These are phyloP conservation scores for Oligophagozyma castellii DNA, from an alignment of 1,139 yeast species.

Conservation along the genomic window DNA sequence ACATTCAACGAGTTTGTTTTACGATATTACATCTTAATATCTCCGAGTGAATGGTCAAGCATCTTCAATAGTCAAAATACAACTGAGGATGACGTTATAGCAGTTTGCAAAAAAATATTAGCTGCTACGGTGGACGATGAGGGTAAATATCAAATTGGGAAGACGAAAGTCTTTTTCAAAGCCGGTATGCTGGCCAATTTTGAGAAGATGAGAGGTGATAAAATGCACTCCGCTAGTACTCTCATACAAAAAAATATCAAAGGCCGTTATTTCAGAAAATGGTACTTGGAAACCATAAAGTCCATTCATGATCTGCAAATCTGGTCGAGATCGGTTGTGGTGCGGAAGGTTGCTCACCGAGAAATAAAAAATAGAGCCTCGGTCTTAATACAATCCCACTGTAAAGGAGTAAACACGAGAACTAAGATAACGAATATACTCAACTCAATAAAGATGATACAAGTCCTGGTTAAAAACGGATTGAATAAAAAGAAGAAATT, in stretches of 20 bases:
- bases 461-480: slow-evolving; percentile 58
- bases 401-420: slow-evolving; percentile 57
- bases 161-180: slow-evolving; percentile 86
- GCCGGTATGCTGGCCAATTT: slow-evolving; percentile 92
- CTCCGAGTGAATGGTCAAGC: slow-evolving; percentile 55
- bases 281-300: slow-evolving; percentile 39
- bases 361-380: slow-evolving; percentile 59
- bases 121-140: slow-evolving; percentile 45
- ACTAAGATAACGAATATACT: slow-evolving; percentile 32
- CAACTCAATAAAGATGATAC: slow-evolving; percentile 45
- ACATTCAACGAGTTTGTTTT: slow-evolving; percentile 87
- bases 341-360: slow-evolving; percentile 42
- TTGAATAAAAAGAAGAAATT: slow-evolving; percentile 40
- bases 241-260: slow-evolving; percentile 78
- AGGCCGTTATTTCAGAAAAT: slow-evolving; percentile 48
- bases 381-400: slow-evolving; percentile 52
- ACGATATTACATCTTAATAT: slow-evolving; percentile 72
- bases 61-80: slow-evolving; percentile 39
- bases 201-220: slow-evolving; percentile 73
- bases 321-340: slow-evolving; percentile 46
- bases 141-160: slow-evolving; percentile 70
- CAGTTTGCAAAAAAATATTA: slow-evolving; percentile 56
- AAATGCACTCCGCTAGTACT: slow-evolving; percentile 63
- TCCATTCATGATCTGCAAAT: slow-evolving; percentile 51
- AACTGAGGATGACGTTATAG: slow-evolving; percentile 44